Conservation (phyloP, 2,329 filamentous ascomycete genomes). For the Cadophora sp. region DNA sequence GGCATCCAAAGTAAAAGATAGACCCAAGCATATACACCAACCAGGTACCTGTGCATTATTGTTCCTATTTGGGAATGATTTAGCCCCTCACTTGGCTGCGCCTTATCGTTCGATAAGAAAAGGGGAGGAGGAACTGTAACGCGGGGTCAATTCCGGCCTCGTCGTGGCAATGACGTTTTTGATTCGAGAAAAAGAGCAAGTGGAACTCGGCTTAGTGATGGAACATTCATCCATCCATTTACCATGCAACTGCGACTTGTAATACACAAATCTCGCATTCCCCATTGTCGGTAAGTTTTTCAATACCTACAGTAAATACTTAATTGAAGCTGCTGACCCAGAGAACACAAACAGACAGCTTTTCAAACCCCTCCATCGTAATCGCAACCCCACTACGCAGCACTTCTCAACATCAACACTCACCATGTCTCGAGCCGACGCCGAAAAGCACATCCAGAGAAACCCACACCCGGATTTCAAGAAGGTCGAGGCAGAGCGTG, state of each 20-base stretch:
- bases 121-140: neutral
- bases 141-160: constrained; percentile 17
- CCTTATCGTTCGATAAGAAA: constrained; percentile 16
- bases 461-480: constrained; percentile 81
- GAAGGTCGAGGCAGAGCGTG: constrained; percentile 69
- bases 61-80: neutral
- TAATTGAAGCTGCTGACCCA: neutral
- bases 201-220: constrained; percentile 7
- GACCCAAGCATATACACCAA: neutral
- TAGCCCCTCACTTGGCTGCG: neutral
- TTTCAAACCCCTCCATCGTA: neutral
- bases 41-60: neutral
- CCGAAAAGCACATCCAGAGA: constrained; percentile 53
- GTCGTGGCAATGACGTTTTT: constrained; percentile 18
- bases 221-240: neutral
- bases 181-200: constrained; percentile 1
- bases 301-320: neutral
- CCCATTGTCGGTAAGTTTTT: neutral
- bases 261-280: neutral
- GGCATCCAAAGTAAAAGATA: no score
- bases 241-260: neutral
- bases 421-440: constrained; percentile 39
- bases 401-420: constrained; percentile 21
- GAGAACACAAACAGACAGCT: neutral
- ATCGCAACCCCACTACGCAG: neutral